Evolutionary conservation across 345 rosid species (phyloP).

Genomic region (Raphanus sativus): DNA sequence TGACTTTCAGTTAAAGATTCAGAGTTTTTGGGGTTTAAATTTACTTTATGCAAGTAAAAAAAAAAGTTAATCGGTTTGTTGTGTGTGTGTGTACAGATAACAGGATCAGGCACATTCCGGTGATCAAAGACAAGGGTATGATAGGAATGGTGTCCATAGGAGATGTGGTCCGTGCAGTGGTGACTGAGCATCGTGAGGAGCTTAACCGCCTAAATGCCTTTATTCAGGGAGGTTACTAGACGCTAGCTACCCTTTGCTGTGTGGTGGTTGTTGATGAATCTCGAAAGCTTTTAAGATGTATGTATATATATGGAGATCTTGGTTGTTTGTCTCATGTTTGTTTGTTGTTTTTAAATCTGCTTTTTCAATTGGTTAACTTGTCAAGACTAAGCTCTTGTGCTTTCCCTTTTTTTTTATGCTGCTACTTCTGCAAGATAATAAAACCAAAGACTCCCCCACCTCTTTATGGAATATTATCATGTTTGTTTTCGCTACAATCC

Average conservation of each 20-base stretch:
- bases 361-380: conserved; percentile 25
- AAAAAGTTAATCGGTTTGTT: not conserved
- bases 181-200: conserved; percentile 89
- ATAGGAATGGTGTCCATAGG: conserved; percentile 97
- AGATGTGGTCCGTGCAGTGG: conserved; percentile 99
- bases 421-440: conserved; percentile 33
- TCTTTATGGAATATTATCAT: conserved; percentile 12
- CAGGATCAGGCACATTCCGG: conserved; percentile 97
- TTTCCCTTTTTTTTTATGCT: not conserved
- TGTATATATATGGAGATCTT: conserved; percentile 31
- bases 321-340: conserved; percentile 23
- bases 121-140: conserved; percentile 71
- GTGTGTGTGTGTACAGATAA: conserved; percentile 52
- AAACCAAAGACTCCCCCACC: conserved; percentile 30
- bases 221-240: conserved; percentile 95
- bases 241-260: conserved; percentile 19
- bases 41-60: not conserved
- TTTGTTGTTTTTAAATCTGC: not conserved
- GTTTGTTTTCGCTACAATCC: not conserved
- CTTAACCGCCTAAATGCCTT: conserved; percentile 82
- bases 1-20: not conserved
- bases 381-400: conserved; percentile 21
- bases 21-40: not conserved
- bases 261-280: conserved; percentile 19
- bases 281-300: conserved; percentile 16